phyloP scores from a whole-genome alignment of 1,139 yeast species.

The Lipomyces yarrowii region DNA sequence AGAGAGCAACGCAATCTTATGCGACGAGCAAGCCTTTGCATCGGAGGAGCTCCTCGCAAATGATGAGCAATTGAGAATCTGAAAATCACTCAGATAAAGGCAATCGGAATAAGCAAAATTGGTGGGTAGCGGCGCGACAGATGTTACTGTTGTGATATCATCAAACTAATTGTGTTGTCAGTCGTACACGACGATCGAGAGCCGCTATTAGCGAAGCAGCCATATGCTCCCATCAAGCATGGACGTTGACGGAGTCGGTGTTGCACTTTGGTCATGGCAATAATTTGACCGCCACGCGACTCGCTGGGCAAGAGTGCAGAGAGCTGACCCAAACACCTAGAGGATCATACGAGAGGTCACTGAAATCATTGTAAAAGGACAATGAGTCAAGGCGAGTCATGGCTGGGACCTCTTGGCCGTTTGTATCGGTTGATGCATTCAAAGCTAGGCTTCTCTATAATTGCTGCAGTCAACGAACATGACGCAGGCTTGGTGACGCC shows the following conservation, averaged over 20 bases:
- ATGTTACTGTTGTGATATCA: constrained; percentile 2
- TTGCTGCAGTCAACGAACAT: background rate
- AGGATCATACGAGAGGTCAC: background rate
- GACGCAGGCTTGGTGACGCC: no score
- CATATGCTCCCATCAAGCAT: constrained; percentile 7
- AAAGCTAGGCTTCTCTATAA: background rate
- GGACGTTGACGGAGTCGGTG: constrained; percentile 5
- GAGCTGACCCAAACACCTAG: background rate
- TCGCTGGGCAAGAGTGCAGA: background rate
- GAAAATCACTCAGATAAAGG: constrained; percentile 4
- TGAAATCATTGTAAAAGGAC: background rate
- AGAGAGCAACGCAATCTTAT: constrained; percentile 1
- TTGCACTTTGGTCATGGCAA: background rate
- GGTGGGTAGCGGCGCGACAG: constrained; percentile 1
- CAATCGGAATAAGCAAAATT: constrained; percentile 1
- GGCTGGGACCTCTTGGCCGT: background rate
- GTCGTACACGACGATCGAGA: background rate
- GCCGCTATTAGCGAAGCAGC: background rate
- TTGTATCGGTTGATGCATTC: background rate
- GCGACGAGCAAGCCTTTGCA: constrained; percentile 5
- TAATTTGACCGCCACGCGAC: background rate
- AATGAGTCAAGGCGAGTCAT: background rate
- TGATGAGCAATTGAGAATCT: constrained; percentile 7
- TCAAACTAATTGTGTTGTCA: constrained; percentile 2
- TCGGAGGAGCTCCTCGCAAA: background rate